Evolutionary conservation across 2,329 filamentous ascomycete species (phyloP).

Genomic region (Simplicillium aogashimaense): DNA sequence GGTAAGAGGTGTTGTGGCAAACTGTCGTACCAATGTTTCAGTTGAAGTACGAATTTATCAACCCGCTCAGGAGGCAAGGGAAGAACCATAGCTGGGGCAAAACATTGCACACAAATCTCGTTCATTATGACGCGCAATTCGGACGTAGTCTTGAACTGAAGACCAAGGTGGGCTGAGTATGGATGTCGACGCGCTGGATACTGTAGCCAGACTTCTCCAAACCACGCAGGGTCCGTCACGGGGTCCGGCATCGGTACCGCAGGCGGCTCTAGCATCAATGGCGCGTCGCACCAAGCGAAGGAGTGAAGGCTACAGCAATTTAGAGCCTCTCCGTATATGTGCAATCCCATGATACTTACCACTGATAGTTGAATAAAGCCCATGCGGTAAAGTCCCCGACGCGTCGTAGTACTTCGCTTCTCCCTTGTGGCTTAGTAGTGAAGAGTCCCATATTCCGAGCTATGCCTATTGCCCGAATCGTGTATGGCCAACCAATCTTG

Average conservation of each 20-base stretch:
- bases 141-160: slow-evolving; percentile 15
- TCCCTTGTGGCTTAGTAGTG: no score
- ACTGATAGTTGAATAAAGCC: slow-evolving; percentile 20
- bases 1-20: no score
- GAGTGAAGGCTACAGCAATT: no score
- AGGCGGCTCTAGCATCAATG: slow-evolving; percentile 17
- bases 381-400: slow-evolving; percentile 21
- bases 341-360: slow-evolving; percentile 11
- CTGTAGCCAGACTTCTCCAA: slow-evolving; percentile 19
- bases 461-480: slow-evolving; percentile 17
- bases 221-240: slow-evolving; percentile 12
- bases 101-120: no score
- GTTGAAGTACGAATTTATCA: no score
- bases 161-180: slow-evolving; percentile 14
- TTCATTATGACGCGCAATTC: slow-evolving; percentile 18
- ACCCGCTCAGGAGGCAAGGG: no score
- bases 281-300: slow-evolving; percentile 5
- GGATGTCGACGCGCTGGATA: slow-evolving; percentile 17
- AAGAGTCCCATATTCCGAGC: slow-evolving; percentile 19
- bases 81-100: no score
- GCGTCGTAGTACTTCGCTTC: no score
- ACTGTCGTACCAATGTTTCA: no score
- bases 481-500: slow-evolving; percentile 21
- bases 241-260: slow-evolving; percentile 14
- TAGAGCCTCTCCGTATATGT: no score